Base-by-base conservation (phyloP, 345 rosid genomes). In the Linum trigynum region DNA sequence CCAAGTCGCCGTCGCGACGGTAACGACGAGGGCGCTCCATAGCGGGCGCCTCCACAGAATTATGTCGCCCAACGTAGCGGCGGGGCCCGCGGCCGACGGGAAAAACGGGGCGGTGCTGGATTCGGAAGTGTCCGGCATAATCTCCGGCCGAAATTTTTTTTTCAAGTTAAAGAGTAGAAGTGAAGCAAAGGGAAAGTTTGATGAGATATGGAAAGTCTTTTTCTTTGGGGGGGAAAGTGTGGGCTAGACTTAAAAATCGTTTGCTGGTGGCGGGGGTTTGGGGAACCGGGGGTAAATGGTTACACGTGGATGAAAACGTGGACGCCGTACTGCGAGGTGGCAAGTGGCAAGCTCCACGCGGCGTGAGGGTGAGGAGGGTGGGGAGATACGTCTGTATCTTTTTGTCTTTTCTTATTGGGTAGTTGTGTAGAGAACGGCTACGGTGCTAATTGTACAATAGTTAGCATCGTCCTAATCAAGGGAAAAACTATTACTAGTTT, bases 31-130 rank as follows among this genome's bases (percentile, higher is more conserved):
- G 6, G 73, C 65, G 61, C 82, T 84, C 55, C 75, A 16, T 55
- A 69, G 78, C 74, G 76, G 84, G 64, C 77, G 82, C 75, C 81
- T 84, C 92, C 92, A 86, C 48, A 84, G 63, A 63, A 72, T 65
- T 42, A 74, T 45, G 45, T 79, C 87, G 62, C 64, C 75, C 55
- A 69, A 55, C 61, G 55, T 67, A 63, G 64, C 83, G 71, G 62
- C 48, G 38, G 38, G 59, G 36, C 51, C 50, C 35, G 42, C 35
- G 16, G 12, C 1, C 41, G 17, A 42, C 45, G 45, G 9, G 45
- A 4, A 41, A 2, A 7, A 14, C 51, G 11, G 12, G 12, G 11
- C 3, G 35, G 67, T 55, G 7, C 38, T 56, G 63, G 35, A 5
- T 17, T 41, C 63, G 51, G 38, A 12, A 67, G 39, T 67, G 59